Evolutionary conservation across 2,329 filamentous ascomycete species (phyloP).

Genomic region (Kalmusia sp.): DNA sequence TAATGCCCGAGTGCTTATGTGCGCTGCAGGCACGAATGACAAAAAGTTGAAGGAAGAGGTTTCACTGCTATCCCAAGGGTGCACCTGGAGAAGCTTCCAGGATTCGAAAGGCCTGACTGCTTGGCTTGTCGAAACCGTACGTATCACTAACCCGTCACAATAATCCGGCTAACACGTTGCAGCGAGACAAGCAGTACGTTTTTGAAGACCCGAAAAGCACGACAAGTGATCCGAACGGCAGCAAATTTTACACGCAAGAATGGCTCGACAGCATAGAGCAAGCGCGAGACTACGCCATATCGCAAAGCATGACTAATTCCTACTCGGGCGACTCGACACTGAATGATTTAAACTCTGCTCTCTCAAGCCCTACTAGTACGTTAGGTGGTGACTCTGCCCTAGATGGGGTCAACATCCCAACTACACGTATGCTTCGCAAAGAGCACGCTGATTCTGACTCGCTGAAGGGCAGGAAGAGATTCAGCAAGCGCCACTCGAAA

Average conservation of each 20-base stretch:
- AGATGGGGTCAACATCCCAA: constrained; percentile 59
- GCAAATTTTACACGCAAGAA: constrained; percentile 77
- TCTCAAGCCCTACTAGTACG: constrained; percentile 81
- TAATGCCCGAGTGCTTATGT: constrained; percentile 86
- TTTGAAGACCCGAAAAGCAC: constrained; percentile 92
- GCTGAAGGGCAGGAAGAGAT: constrained; percentile 68
- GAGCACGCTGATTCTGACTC: constrained; percentile 60
- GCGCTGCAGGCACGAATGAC: constrained; percentile 89
- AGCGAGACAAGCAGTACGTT: constrained; percentile 88
- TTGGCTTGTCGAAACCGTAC: constrained; percentile 93
- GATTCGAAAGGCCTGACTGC: constrained; percentile 87
- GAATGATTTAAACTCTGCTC: constrained; percentile 57
- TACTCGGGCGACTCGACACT: constrained; percentile 64
- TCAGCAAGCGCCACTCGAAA: constrained; percentile 93
- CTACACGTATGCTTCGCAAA: constrained; percentile 57
- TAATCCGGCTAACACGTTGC: constrained; percentile 13
- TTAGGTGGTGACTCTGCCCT: constrained; percentile 62
- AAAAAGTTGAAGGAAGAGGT: constrained; percentile 95
- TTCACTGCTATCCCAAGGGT: constrained; percentile 78
- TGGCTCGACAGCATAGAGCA: constrained; percentile 91
- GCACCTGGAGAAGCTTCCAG: constrained; percentile 77
- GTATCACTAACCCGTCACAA: constrained; percentile 46
- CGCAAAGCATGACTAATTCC: constrained; percentile 71
- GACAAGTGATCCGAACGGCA: constrained; percentile 66
- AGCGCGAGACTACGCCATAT: constrained; percentile 82